phyloP scores from a whole-genome alignment of 768 basidiomycete species.

The Filobasidium wieringae region DNA sequence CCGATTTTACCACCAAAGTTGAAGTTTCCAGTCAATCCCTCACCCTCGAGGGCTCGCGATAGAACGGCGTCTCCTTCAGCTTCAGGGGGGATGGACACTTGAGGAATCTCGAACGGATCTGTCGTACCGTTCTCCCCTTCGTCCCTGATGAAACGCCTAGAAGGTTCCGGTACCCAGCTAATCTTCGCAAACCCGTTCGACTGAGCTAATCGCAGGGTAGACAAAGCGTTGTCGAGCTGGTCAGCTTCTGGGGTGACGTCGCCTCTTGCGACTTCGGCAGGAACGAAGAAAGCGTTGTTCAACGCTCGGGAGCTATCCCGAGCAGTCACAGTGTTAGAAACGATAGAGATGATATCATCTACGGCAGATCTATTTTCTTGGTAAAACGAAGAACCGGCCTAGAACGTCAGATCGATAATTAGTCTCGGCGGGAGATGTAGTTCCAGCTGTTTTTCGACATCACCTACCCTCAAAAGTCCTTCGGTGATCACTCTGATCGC shows the following conservation, averaged over 20 bases:
- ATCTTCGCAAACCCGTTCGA: background rate
- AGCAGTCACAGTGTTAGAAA: background rate
- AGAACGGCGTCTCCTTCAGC: constrained; percentile 52
- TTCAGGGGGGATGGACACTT: constrained; percentile 50
- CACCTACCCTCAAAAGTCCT: constrained; percentile 29
- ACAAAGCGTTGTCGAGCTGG: background rate
- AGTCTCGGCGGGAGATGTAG: background rate
- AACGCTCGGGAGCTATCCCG: background rate
- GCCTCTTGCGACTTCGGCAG: background rate
- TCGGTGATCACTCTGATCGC: constrained; percentile 33
- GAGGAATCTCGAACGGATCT: background rate
- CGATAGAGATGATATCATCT: background rate
- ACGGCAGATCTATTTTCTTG: background rate
- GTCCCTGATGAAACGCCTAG: constrained; percentile 6
- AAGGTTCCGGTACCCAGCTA: constrained; percentile 12
- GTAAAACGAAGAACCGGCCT: background rate
- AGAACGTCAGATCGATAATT: background rate
- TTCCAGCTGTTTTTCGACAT: too few relatives aligned
- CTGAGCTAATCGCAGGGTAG: background rate
- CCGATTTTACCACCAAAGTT: background rate
- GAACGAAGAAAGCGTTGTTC: background rate
- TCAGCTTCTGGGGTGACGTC: background rate
- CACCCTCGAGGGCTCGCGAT: constrained; percentile 28
- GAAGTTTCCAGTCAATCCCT: constrained; percentile 29
- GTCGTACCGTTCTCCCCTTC: background rate